Percentiles rank a stretch among this genome's conserved stretches.
phyloP scores from a whole-genome alignment of 148 eudicot genomes.

The Amaranthus palmeri region DNA sequence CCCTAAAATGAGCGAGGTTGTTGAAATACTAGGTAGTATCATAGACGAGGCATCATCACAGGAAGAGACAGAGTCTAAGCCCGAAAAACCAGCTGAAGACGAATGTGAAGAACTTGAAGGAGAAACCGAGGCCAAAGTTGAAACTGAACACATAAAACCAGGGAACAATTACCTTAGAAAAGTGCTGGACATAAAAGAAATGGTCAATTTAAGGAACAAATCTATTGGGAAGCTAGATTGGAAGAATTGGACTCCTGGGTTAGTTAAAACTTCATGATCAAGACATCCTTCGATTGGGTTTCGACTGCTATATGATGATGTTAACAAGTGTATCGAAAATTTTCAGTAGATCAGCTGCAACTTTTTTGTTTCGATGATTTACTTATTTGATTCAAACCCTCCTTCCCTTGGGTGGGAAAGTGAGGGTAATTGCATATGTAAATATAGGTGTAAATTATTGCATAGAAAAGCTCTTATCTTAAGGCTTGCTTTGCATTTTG shows the following conservation, averaged over 20 bases:
- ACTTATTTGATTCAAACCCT: neutral
- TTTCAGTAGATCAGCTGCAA: neutral
- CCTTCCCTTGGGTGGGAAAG: constrained; percentile 5
- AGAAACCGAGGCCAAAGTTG: constrained; percentile 41
- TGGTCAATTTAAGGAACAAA: constrained; percentile 57
- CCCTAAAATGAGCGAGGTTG: constrained; percentile 91
- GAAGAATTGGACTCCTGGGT: constrained; percentile 76
- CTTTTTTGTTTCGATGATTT: neutral
- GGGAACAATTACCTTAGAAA: constrained; percentile 36
- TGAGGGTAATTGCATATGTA: constrained; percentile 13
- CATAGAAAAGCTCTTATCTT: constrained; percentile 4
- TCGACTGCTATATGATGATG: neutral
- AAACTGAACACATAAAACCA: constrained; percentile 43
- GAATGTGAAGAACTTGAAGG: constrained; percentile 36
- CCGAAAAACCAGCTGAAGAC: constrained; percentile 33
- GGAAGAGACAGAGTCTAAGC: constrained; percentile 27
- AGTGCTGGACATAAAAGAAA: constrained; percentile 63
- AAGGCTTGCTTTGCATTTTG: constrained; percentile 16
- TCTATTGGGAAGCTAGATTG: constrained; percentile 83
- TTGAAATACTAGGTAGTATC: constrained; percentile 61
- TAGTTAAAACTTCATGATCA: constrained; percentile 47
- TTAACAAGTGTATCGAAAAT: neutral
- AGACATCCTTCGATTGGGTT: neutral
- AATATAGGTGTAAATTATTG: constrained; percentile 5
- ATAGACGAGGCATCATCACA: constrained; percentile 38